A percentile compares a stretch with the other conserved stretches of the same genome.
Evolutionary conservation across 1,284 basidiomycete species (phyloP).

Genomic region (Waitea zeae): DNA sequence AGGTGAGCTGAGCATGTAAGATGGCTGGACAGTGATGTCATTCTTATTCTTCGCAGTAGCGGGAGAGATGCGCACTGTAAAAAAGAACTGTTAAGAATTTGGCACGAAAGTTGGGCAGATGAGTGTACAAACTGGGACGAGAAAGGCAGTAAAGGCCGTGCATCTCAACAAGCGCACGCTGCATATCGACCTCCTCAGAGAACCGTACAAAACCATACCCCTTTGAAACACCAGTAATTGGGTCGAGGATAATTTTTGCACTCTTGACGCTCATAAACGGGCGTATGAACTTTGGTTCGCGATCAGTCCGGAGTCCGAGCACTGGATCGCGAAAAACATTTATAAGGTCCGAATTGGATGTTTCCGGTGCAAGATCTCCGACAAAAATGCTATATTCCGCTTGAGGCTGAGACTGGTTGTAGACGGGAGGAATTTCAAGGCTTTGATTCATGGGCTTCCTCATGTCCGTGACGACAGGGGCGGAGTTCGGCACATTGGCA

Average conservation of each 20-base stretch:
- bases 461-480: conserved; percentile 17
- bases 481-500: conserved; percentile 32
- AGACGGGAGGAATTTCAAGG: conserved; percentile 11
- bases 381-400: conserved; percentile 87
- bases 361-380: conserved; percentile 78
- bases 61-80: conserved; percentile 70
- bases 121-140: conserved; percentile 46
- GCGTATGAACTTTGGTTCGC: conserved; percentile 69
- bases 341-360: conserved; percentile 78
- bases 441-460: too few species aligned
- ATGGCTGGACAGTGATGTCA: too few species aligned
- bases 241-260: conserved; percentile 87
- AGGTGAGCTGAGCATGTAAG: too few species aligned
- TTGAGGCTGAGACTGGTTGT: conserved; percentile 35
- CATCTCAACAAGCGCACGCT: conserved; percentile 80
- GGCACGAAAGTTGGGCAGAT: conserved; percentile 4
- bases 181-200: conserved; percentile 73
- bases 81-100: conserved; percentile 13
- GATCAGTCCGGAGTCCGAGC: conserved; percentile 60
- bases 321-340: conserved; percentile 78
- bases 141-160: conserved; percentile 76
- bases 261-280: conserved; percentile 82
- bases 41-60: conserved; percentile 61
- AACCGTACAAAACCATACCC: conserved; percentile 86
- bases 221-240: conserved; percentile 73